Base-by-base conservation (phyloP, 2,329 filamentous ascomycete genomes). In the Gnomoniopsis sp. region DNA sequence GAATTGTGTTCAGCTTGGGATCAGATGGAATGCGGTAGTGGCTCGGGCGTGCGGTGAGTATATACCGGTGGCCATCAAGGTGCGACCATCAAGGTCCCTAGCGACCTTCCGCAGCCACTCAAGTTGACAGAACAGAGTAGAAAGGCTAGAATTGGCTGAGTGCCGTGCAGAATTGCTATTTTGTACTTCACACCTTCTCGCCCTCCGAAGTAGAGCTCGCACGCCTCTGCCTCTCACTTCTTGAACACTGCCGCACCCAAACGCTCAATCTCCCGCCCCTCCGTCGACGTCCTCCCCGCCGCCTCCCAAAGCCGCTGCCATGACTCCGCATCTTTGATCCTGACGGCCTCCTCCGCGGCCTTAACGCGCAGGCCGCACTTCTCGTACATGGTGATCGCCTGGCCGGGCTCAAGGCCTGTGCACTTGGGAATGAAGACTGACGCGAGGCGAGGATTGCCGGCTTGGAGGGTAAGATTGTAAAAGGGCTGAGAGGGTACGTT, bases 301-400 rank as follows among this genome's bases (percentile, higher is more conserved):
- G 88, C 91, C 58, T 84, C 83, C 64, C 91, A 80, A 64, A 98
- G 75, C 53, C 86, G 80, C 66, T 88, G 84, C 74, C 96, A 86
- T n/a, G 87, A 77, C 65, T 87, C 88, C 51, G 85, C 78, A 70
- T 99, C 90, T 73, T 90, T 96, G 60, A 84, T 81, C 75, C 87
- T 91, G 60, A 92, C 82, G 3, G 95, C 93, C 76, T 98, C 95
- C 75, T 98, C 93, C 3, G 89, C 95, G 2, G 95, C 95, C 75
- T 91, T 92, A 30, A 89, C 83, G 48, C 91, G 79, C 86, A 96
- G 85, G 19, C 93, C 93, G 72, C 95, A 98, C 75, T 96, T 96
- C 67, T 96, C 87, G 83, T 93, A 99, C 93, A 99, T 97, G 65
- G 88, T 84, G 57, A 96, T 88, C 3, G 88, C 79, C 66, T 92